Conservation (phyloP, 177 flowering plant species). For the Vitis hybrid region DNA sequence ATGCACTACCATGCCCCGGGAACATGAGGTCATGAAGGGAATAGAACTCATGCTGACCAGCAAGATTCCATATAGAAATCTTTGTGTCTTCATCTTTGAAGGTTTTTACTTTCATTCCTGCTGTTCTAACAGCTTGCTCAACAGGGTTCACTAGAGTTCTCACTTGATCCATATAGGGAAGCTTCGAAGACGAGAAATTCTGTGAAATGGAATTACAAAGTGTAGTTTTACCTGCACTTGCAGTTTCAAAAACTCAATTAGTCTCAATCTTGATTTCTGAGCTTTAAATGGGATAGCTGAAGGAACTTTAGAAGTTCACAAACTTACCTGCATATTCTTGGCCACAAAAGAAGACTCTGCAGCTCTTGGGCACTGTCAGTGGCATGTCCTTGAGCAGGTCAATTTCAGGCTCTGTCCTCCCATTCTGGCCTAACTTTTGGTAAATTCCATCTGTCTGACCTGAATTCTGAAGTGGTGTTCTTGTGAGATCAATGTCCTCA, state of each 20-base stretch:
- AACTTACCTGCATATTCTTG: conserved; percentile 80
- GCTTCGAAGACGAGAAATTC: conserved; percentile 61
- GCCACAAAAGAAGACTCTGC: conserved; percentile 86
- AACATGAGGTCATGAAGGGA: conserved; percentile 93
- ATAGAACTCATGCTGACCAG: conserved; percentile 78
- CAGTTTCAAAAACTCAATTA: background rate
- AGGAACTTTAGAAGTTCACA: background rate
- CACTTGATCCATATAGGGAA: conserved; percentile 79
- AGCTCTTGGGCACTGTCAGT: conserved; percentile 62
- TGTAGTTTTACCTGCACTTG: conserved; percentile 72
- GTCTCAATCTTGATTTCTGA: background rate
- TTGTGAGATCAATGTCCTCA: conserved; percentile 73
- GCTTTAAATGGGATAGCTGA: background rate
- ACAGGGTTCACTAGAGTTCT: conserved; percentile 74
- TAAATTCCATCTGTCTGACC: conserved; percentile 64
- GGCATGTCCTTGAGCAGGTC: conserved; percentile 82
- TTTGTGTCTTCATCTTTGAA: conserved; percentile 73
- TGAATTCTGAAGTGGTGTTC: conserved; percentile 71
- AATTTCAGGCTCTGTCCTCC: conserved; percentile 44
- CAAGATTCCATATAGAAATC: conserved; percentile 92
- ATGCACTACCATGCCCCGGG: conserved; percentile 91
- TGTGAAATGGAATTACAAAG: conserved; percentile 66
- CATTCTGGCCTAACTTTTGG: conserved; percentile 76
- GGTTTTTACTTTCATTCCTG: conserved; percentile 75
- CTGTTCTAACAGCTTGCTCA: conserved; percentile 77